Conservation (phyloP, 352 stramenopile genomes). For the Phytophthora multivora region DNA sequence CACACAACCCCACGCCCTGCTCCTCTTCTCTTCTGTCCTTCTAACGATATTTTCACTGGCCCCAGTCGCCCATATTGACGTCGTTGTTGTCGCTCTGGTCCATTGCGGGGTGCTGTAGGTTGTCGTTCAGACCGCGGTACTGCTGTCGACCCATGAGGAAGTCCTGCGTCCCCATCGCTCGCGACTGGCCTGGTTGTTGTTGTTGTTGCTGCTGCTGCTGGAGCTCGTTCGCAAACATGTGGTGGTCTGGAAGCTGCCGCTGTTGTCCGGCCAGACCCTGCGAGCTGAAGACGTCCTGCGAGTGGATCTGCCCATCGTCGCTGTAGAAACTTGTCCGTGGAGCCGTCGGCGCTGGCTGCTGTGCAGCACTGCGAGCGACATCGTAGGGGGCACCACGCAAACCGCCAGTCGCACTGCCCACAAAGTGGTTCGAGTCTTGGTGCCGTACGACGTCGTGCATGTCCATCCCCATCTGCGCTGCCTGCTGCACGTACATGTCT, state of each 20-base stretch:
- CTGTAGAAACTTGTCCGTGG: conserved; percentile 48
- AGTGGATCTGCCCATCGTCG: conserved; percentile 52
- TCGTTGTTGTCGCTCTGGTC: conserved; percentile 52
- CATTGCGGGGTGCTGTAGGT: conserved; percentile 48
- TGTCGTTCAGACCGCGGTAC: conserved; percentile 51
- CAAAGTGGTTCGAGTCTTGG: conserved; percentile 45
- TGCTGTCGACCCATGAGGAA: conserved; percentile 48
- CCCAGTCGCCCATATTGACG: conserved; percentile 69
- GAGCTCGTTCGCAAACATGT: conserved; percentile 48
- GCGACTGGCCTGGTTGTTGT: conserved; percentile 44
- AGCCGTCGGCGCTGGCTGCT: conserved; percentile 36
- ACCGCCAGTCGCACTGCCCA: conserved; percentile 15
- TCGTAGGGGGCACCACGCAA: conserved; percentile 37
- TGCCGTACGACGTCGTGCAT: conserved; percentile 61
- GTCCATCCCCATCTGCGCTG: conserved; percentile 58
- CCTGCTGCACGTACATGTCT: conserved; percentile 56
- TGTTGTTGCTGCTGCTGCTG: conserved; percentile 50
- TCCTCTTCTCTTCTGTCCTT: conserved; percentile 4
- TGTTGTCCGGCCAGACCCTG: conserved; percentile 42
- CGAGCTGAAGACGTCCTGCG: conserved; percentile 57
- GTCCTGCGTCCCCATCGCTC: conserved; percentile 46
- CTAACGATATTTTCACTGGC: conserved; percentile 31
- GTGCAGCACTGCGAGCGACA: conserved; percentile 19
- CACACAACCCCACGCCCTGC: background rate
- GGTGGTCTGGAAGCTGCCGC: conserved; percentile 43